Base-by-base conservation (phyloP, 352 stramenopile species). In the Phytophthora sansomeana region DNA sequence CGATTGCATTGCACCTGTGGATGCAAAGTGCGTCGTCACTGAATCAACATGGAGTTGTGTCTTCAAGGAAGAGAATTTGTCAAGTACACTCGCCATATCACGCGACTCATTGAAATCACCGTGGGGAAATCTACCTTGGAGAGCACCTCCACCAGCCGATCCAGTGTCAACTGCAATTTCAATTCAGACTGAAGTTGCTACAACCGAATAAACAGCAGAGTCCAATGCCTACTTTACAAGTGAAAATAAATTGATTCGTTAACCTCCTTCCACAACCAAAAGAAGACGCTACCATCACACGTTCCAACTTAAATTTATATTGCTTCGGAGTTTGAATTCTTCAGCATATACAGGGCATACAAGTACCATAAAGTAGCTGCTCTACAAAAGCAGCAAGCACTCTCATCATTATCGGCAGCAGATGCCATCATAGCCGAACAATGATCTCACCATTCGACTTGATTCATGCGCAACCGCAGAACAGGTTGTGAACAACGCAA, bases 391-490 rank as follows among this genome's bases (percentile, higher is more conserved):
- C 38, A 44, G 4, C 11, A 26, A 26, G 32, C 59, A 67, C 52
- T 33, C 28, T 26, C 60, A 63, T 62, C 52, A 56, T 44, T 58
- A 63, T 58, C 48, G 59, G 30, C 58, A 59, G 36, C 16, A 50
- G 17, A 38, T 51, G 39, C 14, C 28, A 16, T 58, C 51, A 14
- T 8, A 43, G 41, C 7, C 17, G 53, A 50, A 29, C 41, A 17
- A 26, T 21, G 49, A 35, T n/a, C 11, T 39, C 46, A 35, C 13
- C 30, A 19, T 42, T 55, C 11, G 11, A 13, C n/a, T 36, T 7
- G 28, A n/a, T 60, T 74, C 48, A 75, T 17, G 49, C 35, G 35
- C 69, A 73, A 21, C 69, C 64, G 33, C 69, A 77, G 44, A 74
- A 65, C 53, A 78, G 59, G 3, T 54, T 74, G 7, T 65, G 65